A percentile compares a stretch with the other conserved stretches of the same genome.
Conservation (phyloP, 2,329 filamentous ascomycete genomes). For the Ilyonectria sp. region DNA sequence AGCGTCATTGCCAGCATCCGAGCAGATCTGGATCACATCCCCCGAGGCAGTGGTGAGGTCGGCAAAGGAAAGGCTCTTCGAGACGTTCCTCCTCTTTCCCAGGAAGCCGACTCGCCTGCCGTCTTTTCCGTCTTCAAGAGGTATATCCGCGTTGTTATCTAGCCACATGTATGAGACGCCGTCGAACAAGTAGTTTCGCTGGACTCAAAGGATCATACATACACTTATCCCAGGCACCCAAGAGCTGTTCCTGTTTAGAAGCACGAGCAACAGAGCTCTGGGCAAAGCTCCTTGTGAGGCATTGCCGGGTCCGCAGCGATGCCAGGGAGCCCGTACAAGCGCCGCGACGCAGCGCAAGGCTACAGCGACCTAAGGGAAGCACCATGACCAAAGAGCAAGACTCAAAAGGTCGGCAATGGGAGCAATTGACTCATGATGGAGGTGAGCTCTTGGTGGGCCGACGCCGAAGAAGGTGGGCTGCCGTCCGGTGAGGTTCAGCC, state of each 20-base stretch:
- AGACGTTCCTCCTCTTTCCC: slow-evolving; percentile 76
- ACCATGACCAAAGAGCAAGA: slow-evolving; percentile 39
- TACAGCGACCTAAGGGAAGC: slow-evolving; percentile 44
- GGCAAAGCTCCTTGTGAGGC: slow-evolving; percentile 39
- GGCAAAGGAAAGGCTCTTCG: slow-evolving; percentile 80
- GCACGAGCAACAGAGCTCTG: slow-evolving; percentile 38
- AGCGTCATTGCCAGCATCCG: slow-evolving; percentile 55
- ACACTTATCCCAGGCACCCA: slow-evolving; percentile 53
- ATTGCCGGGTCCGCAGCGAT: slow-evolving; percentile 36
- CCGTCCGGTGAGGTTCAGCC: slow-evolving; percentile 37
- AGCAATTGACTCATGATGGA: slow-evolving; percentile 43
- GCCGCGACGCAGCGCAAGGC: slow-evolving; percentile 39
- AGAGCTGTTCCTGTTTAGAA: slow-evolving; percentile 44
- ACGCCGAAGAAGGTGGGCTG: slow-evolving; percentile 17
- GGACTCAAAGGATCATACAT: slow-evolving; percentile 17
- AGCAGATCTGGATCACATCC: slow-evolving; percentile 62
- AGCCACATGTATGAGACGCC: slow-evolving; percentile 7
- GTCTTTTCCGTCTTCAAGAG: slow-evolving; percentile 34
- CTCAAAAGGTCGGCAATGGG: slow-evolving; percentile 15
- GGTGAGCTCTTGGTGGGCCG: slow-evolving; percentile 38
- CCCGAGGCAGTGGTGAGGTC: slow-evolving; percentile 61
- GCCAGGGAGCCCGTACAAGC: slow-evolving; percentile 13
- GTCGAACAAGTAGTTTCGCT: not conserved
- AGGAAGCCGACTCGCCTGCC: slow-evolving; percentile 73
- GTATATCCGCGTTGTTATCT: slow-evolving; percentile 49